Evolutionary conservation across 345 rosid species (phyloP), one percentile per base, ranked within the genome.

Genomic region (Populus ilicifolia): DNA sequence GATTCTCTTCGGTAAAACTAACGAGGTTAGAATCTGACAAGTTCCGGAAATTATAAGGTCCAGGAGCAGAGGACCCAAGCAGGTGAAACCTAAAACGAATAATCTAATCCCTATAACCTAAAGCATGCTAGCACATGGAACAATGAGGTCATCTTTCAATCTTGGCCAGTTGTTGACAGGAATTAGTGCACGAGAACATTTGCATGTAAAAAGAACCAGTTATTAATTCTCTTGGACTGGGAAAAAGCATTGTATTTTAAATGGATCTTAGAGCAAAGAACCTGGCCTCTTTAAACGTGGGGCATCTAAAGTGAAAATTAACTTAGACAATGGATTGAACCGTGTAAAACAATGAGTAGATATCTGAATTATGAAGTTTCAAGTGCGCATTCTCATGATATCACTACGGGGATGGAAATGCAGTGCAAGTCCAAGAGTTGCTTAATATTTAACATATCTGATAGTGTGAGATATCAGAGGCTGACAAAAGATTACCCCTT

Each of bases 401-500:
- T 56, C 63, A 56, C 63, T 3, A n/a, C 14, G 14, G 63, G 62
- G 27, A 56, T 56, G 27, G 27, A 56, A 56, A n/a, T 4, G 5
- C 6, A 23, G 29, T 3, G 27, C 63, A 56, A 21, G 63, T 56
- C 20, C 25, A 20, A 9, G 50, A 59, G 18, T 46, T 66, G 17
- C 21, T 36, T 21, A 21, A n/a, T 20, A 25, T 38, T 61, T 25
- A 8, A 59, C 5, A 21, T 12, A 70, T 30, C 6, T 27, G 12
- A 7, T 13, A 70, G 20, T 38, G 35, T 2, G 43, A 23, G 36
- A 1, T 25, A 21, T 35, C 18, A 25, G 63, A 36, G 36, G 35
- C 48, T 59, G 68, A 41, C 25, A 73, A 6, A 35, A 39, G 76
- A 67, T 62, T 71, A 79, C 87, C 87, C 77, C 83, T 5, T 18